A percentile compares a stretch with the other conserved stretches of the same genome.
These are phyloP conservation scores for Penicillium verrucosum DNA, from an alignment of 2,329 filamentous ascomycete genomes.

Conservation along the genomic window DNA sequence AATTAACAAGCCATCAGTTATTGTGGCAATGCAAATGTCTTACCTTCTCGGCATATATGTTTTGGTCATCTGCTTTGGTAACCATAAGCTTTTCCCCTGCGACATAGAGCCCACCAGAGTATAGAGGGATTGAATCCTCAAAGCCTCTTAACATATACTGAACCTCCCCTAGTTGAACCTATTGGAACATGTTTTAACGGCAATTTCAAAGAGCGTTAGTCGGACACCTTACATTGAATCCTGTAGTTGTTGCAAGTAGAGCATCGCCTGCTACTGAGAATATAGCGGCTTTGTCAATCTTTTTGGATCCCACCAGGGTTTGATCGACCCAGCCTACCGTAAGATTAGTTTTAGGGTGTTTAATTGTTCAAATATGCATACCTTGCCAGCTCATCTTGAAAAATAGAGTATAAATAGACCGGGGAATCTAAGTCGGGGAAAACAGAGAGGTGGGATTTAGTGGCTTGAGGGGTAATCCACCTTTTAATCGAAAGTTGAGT, in stretches of 20 bases:
- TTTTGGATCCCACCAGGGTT: not conserved
- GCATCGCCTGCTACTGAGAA: not conserved
- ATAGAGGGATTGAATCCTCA: not conserved
- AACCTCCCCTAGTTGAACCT: not conserved
- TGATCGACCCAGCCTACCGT: not conserved
- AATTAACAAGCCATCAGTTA: not conserved
- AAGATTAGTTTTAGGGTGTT: not conserved
- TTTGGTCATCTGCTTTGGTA: not conserved
- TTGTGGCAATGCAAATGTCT: not conserved
- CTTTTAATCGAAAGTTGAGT: not conserved
- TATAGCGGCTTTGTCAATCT: not conserved
- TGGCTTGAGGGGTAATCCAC: not conserved
- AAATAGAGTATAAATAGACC: not conserved
- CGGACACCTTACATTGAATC: not conserved
- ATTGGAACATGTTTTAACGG: not conserved
- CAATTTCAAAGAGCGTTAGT: not conserved
- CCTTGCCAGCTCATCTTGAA: not conserved
- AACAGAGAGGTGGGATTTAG: not conserved
- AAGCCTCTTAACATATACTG: not conserved
- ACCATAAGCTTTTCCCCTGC: not conserved
- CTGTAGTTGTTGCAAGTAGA: not conserved
- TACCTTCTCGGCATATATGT: not conserved
- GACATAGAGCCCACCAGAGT: not conserved
- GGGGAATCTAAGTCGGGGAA: not conserved
- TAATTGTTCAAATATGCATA: not conserved